phyloP scores from a whole-genome alignment of 208 protist genomes.

The Crithidia bombi region DNA sequence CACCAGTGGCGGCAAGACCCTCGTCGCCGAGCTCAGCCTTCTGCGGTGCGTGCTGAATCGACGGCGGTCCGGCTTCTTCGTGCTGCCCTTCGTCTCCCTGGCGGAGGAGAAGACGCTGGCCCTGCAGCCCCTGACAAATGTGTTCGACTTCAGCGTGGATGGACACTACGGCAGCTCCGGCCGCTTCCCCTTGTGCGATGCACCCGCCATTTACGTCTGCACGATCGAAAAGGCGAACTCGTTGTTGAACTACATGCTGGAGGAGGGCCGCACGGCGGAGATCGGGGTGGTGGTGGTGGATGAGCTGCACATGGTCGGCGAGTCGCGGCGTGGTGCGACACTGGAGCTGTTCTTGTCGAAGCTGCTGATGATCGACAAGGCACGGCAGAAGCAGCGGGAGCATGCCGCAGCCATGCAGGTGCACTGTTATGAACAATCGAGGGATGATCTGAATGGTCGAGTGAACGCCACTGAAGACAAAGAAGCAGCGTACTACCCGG shows the following conservation, averaged over 20 bases:
- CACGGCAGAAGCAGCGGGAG: slow-evolving; percentile 17
- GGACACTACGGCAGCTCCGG: slow-evolving; percentile 81
- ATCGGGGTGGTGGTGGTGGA: slow-evolving; percentile 92
- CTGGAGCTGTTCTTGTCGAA: slow-evolving; percentile 91
- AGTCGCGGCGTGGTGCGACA: slow-evolving; percentile 75
- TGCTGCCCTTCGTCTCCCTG: slow-evolving; percentile 94
- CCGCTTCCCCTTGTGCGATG: slow-evolving; percentile 58
- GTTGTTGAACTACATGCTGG: slow-evolving; percentile 88
- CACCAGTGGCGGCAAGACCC: slow-evolving; percentile 93
- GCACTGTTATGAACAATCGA: not conserved
- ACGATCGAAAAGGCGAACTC: slow-evolving; percentile 96
- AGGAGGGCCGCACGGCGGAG: slow-evolving; percentile 59
- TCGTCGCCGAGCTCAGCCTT: slow-evolving; percentile 94
- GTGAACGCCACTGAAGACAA: not conserved
- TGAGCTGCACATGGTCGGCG: slow-evolving; percentile 96
- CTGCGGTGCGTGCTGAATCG: slow-evolving; percentile 77
- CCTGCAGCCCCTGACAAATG: slow-evolving; percentile 60
- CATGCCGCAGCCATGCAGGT: not conserved
- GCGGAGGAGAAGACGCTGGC: slow-evolving; percentile 89
- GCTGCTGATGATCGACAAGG: slow-evolving; percentile 51
- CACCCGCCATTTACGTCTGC: slow-evolving; percentile 75
- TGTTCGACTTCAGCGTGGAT: slow-evolving; percentile 82
- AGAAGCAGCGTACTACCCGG: not conserved
- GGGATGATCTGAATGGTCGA: too few species aligned
- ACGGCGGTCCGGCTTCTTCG: slow-evolving; percentile 80